phyloP scores from a whole-genome alignment of 345 rosid species.

The Gossypium longicalyx region DNA sequence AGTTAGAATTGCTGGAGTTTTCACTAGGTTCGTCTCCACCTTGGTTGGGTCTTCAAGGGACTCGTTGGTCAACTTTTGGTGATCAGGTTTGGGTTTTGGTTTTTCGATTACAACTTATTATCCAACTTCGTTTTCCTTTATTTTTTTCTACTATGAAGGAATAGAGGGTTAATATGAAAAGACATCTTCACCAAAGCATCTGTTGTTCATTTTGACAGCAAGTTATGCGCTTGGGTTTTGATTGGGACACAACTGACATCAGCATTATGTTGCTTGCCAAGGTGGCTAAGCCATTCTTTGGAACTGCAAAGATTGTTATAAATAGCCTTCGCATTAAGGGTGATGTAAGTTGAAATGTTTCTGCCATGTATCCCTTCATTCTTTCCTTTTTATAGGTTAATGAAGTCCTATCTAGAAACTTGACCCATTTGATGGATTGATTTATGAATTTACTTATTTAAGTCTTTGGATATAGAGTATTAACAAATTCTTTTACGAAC shows the following conservation, averaged over 20 bases:
- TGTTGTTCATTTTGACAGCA: conserved; percentile 38
- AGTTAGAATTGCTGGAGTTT: conserved; percentile 71
- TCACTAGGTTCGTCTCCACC: conserved; percentile 82
- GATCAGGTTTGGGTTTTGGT: conserved; percentile 62
- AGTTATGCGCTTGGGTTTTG: conserved; percentile 71
- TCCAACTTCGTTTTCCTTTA: not conserved
- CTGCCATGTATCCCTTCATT: not conserved
- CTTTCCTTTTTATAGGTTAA: not conserved
- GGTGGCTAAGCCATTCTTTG: conserved; percentile 75
- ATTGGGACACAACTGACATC: conserved; percentile 79
- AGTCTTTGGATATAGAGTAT: not conserved
- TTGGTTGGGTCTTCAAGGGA: conserved; percentile 72
- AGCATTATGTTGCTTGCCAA: conserved; percentile 84
- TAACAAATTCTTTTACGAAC: not conserved
- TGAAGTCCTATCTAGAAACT: not conserved
- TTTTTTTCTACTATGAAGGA: not conserved
- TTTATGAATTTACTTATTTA: not conserved
- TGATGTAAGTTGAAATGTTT: conserved; percentile 54
- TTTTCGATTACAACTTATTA: not conserved
- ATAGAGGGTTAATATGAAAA: not conserved
- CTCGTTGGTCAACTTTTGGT: conserved; percentile 71
- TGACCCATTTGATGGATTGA: not conserved
- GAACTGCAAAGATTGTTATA: conserved; percentile 83
- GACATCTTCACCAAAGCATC: no score
- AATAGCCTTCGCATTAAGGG: conserved; percentile 95